phyloP scores from a whole-genome alignment of 768 basidiomycete species.

The Pleurotus giganteus region DNA sequence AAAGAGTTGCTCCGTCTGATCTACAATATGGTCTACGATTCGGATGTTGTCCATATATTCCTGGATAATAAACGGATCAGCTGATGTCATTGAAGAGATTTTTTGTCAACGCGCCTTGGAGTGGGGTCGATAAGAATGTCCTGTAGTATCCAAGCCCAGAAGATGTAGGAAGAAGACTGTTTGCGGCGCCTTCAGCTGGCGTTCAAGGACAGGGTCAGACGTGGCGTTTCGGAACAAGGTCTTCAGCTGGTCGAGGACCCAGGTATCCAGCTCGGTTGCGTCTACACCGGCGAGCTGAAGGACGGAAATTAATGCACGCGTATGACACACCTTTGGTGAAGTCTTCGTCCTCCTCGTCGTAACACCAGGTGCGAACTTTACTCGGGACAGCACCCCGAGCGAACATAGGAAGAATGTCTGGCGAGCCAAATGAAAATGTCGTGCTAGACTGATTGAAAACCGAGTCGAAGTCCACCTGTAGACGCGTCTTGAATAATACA shows the following conservation, averaged over 20 bases:
- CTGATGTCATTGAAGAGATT: background rate
- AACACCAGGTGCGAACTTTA: constrained; percentile 74
- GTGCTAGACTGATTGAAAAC: constrained; percentile 79
- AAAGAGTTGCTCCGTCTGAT: constrained; percentile 60
- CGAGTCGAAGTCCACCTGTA: constrained; percentile 76
- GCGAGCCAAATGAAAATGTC: constrained; percentile 84
- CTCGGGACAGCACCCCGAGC: constrained; percentile 66
- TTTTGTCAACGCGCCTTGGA: constrained; percentile 47
- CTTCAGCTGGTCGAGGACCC: constrained; percentile 74
- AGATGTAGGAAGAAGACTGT: constrained; percentile 83
- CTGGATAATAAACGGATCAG: constrained; percentile 28
- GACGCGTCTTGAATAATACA: constrained; percentile 16
- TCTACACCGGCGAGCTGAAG: constrained; percentile 38
- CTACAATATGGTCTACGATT: constrained; percentile 74
- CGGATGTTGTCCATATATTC: constrained; percentile 88
- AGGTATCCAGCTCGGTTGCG: constrained; percentile 72
- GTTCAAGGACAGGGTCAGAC: constrained; percentile 42
- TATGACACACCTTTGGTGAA: constrained; percentile 69
- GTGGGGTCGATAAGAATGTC: constrained; percentile 82
- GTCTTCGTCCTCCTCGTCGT: constrained; percentile 77
- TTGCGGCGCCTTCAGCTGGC: constrained; percentile 53
- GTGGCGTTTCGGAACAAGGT: constrained; percentile 64
- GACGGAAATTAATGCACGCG: background rate
- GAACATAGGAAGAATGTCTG: constrained; percentile 90
- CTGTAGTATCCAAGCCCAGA: constrained; percentile 82